Evolutionary conservation across 2,329 filamentous ascomycete species (phyloP).

Genomic region (Sporothrix pallida): DNA sequence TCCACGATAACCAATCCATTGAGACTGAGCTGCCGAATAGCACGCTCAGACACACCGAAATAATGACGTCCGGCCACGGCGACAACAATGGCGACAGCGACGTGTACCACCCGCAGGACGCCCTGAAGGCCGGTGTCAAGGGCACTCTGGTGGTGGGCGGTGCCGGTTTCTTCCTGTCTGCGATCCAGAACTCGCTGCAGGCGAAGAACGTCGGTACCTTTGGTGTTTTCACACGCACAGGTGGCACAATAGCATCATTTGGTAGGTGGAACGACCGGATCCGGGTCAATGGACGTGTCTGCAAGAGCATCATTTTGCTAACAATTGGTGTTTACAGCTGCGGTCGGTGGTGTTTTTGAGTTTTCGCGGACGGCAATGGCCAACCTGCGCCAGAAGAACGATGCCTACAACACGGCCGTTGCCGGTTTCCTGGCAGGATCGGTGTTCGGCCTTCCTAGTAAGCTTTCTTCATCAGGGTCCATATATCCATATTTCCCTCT

Average conservation of each 20-base stretch:
- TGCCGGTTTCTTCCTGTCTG: conserved; percentile 59
- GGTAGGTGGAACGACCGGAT: conserved; percentile 50
- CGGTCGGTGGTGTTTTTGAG: conserved; percentile 74
- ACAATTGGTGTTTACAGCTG: conserved; percentile 57
- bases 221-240: conserved; percentile 80
- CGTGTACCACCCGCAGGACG: conserved; percentile 56
- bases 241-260: conserved; percentile 72
- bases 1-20: neutral
- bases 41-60: conserved; percentile 35
- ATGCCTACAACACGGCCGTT: conserved; percentile 74
- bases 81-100: conserved; percentile 39
- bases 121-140: conserved; percentile 61
- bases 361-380: conserved; percentile 78
- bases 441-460: conserved; percentile 75
- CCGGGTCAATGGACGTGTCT: neutral
- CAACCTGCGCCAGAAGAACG: conserved; percentile 85
- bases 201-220: conserved; percentile 81
- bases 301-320: conserved; percentile 5
- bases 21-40: conserved; percentile 3
- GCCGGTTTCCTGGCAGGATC: conserved; percentile 79
- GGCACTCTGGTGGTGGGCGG: conserved; percentile 62
- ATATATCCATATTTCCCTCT: neutral
- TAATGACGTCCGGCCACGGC: conserved; percentile 42
- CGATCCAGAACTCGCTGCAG: conserved; percentile 82
- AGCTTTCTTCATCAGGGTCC: conserved; percentile 40